Evolutionary conservation across 176 grass and related monocot species (phyloP).

Genomic region (Avena atlantica): DNA sequence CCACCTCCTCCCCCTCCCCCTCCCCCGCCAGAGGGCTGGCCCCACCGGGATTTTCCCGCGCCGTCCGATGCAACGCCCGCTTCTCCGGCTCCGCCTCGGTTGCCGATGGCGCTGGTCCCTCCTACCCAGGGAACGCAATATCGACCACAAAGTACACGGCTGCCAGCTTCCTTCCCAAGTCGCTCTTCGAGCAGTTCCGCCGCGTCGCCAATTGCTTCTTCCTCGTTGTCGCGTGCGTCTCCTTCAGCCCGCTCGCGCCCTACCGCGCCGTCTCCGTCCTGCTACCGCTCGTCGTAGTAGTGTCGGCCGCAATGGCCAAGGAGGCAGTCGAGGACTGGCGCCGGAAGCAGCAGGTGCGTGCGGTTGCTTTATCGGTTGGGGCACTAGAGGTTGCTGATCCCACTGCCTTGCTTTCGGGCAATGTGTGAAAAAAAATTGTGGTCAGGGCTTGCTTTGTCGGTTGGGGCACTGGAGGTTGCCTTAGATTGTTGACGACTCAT

Average conservation of each 20-base stretch:
- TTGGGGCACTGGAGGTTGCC: no score
- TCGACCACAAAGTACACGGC: constrained; percentile 92
- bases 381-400: constrained; percentile 21
- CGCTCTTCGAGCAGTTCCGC: constrained; percentile 95
- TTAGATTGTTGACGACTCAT: background rate
- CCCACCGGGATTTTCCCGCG: constrained; percentile 45
- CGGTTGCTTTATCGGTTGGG: constrained; percentile 2
- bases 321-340: constrained; percentile 90
- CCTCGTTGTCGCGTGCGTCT: constrained; percentile 72
- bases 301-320: constrained; percentile 87
- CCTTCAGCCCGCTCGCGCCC: constrained; percentile 81
- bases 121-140: constrained; percentile 60
- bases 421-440: background rate
- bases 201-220: constrained; percentile 95
- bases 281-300: constrained; percentile 80
- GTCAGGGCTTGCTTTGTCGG: no score
- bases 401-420: background rate
- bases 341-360: constrained; percentile 73
- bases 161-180: constrained; percentile 81
- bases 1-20: background rate
- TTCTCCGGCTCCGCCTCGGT: background rate
- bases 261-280: constrained; percentile 84
- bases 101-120: background rate
- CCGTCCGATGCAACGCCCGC: constrained; percentile 46
- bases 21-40: background rate